These are phyloP conservation scores for Didymella keratinophila DNA, from an alignment of 2,329 filamentous ascomycete species.

Conservation along the genomic window DNA sequence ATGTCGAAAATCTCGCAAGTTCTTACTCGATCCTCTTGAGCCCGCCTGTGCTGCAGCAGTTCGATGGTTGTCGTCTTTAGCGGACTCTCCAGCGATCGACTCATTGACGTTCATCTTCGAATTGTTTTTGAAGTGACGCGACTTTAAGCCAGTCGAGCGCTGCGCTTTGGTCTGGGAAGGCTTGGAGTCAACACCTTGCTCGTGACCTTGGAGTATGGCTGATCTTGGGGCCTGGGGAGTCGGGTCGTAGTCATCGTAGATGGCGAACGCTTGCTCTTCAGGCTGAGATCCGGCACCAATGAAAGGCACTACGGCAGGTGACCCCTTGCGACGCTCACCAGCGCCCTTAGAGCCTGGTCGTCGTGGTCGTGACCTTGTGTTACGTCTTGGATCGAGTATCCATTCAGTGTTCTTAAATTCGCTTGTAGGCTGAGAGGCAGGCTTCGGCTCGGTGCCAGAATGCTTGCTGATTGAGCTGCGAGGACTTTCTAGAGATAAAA, in stretches of 20 bases:
- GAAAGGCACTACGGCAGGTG: not conserved
- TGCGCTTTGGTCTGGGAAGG: too few species aligned
- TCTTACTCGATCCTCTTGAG: not conserved
- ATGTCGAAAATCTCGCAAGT: not conserved
- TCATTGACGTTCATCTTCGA: constrained; percentile 34
- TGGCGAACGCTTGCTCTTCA: not conserved
- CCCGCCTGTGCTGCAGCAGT: not conserved
- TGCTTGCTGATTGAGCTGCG: constrained; percentile 2
- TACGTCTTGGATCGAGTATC: too few species aligned
- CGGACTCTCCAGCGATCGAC: constrained; percentile 17
- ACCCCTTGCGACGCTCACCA: not conserved
- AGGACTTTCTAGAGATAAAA: not conserved
- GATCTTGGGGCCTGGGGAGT: not conserved
- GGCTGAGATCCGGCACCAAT: not conserved
- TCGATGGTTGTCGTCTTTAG: not conserved
- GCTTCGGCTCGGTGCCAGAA: not conserved
- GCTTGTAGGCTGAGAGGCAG: constrained; percentile 1
- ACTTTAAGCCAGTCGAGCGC: constrained; percentile 4
- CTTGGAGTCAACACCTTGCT: constrained; percentile 25
- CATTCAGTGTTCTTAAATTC: not conserved
- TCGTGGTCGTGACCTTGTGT: not conserved
- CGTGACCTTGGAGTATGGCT: constrained; percentile 13
- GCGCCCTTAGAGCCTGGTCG: not conserved
- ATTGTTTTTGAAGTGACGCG: constrained; percentile 21
- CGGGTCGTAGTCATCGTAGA: not conserved